These are phyloP conservation scores for Pseudonitzschia delicatissima DNA, from an alignment of 108 stramenopile genomes.

Conservation along the genomic window DNA sequence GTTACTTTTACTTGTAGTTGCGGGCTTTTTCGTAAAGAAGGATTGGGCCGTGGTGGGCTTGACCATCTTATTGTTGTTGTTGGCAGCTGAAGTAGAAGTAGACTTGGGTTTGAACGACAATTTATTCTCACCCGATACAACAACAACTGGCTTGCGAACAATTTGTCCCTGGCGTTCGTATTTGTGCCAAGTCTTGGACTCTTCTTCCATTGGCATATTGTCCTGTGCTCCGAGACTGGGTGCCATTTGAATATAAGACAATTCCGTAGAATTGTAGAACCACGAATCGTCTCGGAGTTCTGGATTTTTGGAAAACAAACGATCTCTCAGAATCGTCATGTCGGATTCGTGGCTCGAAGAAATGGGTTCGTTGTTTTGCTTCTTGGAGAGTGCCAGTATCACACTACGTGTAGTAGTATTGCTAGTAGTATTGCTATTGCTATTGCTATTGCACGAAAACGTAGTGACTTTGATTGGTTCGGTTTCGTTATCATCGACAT, in stretches of 20 bases:
- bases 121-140: too few relatives aligned
- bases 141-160: too few relatives aligned
- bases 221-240: background rate
- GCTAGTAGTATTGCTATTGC: too few relatives aligned
- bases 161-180: too few relatives aligned
- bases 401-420: too few relatives aligned
- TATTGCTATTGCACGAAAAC: too few relatives aligned
- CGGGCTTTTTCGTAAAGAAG: slow-evolving; percentile 6
- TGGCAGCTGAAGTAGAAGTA: too few relatives aligned
- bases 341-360: background rate
- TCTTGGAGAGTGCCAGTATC: background rate
- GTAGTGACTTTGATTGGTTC: too few relatives aligned
- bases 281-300: too few relatives aligned
- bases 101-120: too few relatives aligned
- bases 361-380: background rate
- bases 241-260: background rate
- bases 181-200: background rate
- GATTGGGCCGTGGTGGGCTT: slow-evolving; percentile 12
- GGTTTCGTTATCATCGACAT: background rate
- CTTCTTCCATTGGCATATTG: background rate
- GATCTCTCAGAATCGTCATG: background rate
- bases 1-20: background rate
- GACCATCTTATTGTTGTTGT: too few relatives aligned
- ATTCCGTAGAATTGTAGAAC: background rate
- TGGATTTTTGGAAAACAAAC: background rate